Conservation (phyloP, 805 yeast genomes). For the Yamadazyma endophytica region DNA sequence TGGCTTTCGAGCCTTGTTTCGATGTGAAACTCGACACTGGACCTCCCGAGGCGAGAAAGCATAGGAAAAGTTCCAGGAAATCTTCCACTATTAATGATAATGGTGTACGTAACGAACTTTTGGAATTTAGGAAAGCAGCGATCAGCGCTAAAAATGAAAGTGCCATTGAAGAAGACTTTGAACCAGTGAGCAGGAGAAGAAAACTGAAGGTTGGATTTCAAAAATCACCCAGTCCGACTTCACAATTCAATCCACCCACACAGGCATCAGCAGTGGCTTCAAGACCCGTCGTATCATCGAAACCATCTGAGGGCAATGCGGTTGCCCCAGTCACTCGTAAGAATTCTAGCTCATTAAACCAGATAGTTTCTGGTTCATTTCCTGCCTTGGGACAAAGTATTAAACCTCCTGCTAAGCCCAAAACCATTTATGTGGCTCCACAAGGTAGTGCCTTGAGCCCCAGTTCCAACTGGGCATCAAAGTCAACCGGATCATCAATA, state of each 20-base stretch:
- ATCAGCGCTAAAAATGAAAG: conserved; percentile 13
- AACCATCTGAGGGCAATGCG: conserved; percentile 1
- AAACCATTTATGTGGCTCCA: too few relatives aligned
- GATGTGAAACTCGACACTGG: conserved; percentile 23
- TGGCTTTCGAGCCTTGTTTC: conserved; percentile 31
- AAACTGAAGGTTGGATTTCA: conserved; percentile 5
- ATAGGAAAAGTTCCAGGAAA: conserved; percentile 16
- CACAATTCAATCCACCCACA: neutral
- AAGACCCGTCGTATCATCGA: too few relatives aligned
- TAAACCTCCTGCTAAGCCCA: too few relatives aligned
- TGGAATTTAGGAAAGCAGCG: conserved; percentile 22
- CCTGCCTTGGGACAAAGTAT: too few relatives aligned
- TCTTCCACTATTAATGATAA: conserved; percentile 16
- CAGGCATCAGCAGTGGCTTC: conserved; percentile 1
- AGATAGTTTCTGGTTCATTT: too few relatives aligned
- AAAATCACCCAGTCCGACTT: conserved; percentile 7
- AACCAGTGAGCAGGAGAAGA: conserved; percentile 19
- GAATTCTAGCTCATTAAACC: too few relatives aligned
- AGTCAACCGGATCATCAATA: conserved; percentile 10
- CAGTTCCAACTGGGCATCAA: conserved; percentile 24
- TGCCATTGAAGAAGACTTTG: conserved; percentile 22
- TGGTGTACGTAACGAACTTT: conserved; percentile 16
- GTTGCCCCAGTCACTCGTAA: too few relatives aligned
- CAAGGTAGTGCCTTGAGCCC: conserved; percentile 22
- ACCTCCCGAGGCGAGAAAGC: conserved; percentile 13